Evolutionary conservation across 2,329 filamentous ascomycete species (phyloP).

Genomic region (Fusarium setosum): DNA sequence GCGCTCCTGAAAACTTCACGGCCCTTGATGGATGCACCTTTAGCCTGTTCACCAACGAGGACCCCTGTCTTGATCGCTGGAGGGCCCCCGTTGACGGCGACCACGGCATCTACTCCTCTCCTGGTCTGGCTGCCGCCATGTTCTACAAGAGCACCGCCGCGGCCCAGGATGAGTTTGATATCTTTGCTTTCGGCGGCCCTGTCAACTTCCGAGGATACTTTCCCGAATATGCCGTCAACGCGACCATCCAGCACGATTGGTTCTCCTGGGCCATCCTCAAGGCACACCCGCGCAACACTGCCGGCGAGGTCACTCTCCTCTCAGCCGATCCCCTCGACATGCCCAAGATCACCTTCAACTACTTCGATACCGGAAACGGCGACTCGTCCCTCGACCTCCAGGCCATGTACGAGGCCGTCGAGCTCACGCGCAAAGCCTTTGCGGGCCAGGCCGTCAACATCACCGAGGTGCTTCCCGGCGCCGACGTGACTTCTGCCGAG

Average conservation of each 20-base stretch:
- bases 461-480: constrained; percentile 32
- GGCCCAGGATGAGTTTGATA: constrained; percentile 56
- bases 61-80: constrained; percentile 53
- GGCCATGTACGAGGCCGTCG: constrained; percentile 66
- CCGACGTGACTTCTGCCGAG: constrained; percentile 21
- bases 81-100: constrained; percentile 40
- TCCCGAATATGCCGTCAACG: constrained; percentile 62
- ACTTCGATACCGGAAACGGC: constrained; percentile 63
- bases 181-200: constrained; percentile 66
- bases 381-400: constrained; percentile 61
- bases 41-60: constrained; percentile 41
- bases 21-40: constrained; percentile 48
- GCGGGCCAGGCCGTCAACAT: constrained; percentile 34
- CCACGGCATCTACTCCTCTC: constrained; percentile 53
- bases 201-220: constrained; percentile 68
- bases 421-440: constrained; percentile 59
- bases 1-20: constrained; percentile 39
- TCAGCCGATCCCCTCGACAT: constrained; percentile 72
- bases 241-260: constrained; percentile 55
- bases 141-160: constrained; percentile 49
- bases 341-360: constrained; percentile 73
- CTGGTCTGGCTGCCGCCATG: constrained; percentile 64
- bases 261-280: constrained; percentile 62
- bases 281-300: constrained; percentile 70
- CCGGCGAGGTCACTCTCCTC: constrained; percentile 70